Conservation (phyloP, 2,329 filamentous ascomycete genomes). For the Alternaria sp. region DNA sequence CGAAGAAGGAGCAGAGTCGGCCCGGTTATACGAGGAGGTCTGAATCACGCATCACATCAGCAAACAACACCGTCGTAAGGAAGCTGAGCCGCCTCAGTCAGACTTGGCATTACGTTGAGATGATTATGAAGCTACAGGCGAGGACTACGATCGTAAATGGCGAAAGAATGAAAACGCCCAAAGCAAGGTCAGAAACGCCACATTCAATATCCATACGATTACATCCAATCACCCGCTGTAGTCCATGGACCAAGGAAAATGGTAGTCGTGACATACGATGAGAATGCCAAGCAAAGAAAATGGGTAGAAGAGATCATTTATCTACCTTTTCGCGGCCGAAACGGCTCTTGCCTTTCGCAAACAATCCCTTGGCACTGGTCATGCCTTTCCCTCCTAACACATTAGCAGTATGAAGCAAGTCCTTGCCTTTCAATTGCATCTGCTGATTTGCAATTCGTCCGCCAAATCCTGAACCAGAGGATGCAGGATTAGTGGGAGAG, state of each 20-base stretch:
- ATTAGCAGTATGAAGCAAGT: slow-evolving; percentile 83
- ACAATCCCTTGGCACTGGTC: slow-evolving; percentile 86
- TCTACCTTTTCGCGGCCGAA: slow-evolving; percentile 86
- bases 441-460: slow-evolving; percentile 34
- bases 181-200: slow-evolving; percentile 18
- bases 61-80: slow-evolving; percentile 26
- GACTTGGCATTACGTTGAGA: slow-evolving; percentile 34
- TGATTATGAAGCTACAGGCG: slow-evolving; percentile 36
- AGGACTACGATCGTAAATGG: slow-evolving; percentile 21
- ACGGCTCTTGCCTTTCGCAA: slow-evolving; percentile 89
- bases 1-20: slow-evolving; percentile 36
- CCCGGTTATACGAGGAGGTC: slow-evolving; percentile 24
- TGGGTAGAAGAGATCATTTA: slow-evolving; percentile 63
- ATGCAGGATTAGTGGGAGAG: slow-evolving; percentile 25
- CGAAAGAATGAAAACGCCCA: slow-evolving; percentile 31
- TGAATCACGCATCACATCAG: slow-evolving; percentile 49
- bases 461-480: slow-evolving; percentile 28
- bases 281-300: slow-evolving; percentile 16
- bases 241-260: slow-evolving; percentile 17
- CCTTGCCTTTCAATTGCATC: slow-evolving; percentile 84
- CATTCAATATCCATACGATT: slow-evolving; percentile 20
- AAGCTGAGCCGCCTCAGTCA: not conserved
- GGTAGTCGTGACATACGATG: slow-evolving; percentile 13
- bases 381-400: slow-evolving; percentile 70
- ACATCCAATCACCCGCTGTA: slow-evolving; percentile 15